Evolutionary conservation across 2,329 filamentous ascomycete species (phyloP), one percentile per base, ranked within the genome.

Genomic region (Metarhizium brunneum): DNA sequence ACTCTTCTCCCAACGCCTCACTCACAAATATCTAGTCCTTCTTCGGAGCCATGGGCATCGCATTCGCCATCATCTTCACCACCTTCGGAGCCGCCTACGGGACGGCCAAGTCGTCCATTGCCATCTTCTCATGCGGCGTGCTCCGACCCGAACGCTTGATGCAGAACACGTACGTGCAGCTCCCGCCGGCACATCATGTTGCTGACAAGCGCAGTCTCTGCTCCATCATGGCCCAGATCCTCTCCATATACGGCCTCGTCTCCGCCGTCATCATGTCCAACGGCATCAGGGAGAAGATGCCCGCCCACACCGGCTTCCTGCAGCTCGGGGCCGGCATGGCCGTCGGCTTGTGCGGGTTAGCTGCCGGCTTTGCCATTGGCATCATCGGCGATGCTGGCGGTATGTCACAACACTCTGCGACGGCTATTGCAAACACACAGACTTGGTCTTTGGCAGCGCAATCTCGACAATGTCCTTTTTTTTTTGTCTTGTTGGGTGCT

Each of bases 11-110:
- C 40, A 6, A 2, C 3, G 8, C 8, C 38, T 40, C 10, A 16
- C 38, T 40, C 38, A 14, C 11, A 40, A 16, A n/a, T 11, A 7
- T 30, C 45, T 30, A 73, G 71, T 70, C 71, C 63, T 73, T 74
- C 63, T 73, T 75, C 59, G 71, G 73, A 42, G 71, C 71, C 48
- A 65, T 75, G 58, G 72, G 72, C 53, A 73, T 71, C 61, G 63
- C 67, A 35, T 68, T 68, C 45, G 71, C 77, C 65, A 79, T 80
- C 57, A 71, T 79, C 65, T 76, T 80, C 69, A 76, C 76, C 62
- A 78, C 76, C 64, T 66, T 80, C 50, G 77, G 73, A 52, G 73
- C 73, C 53, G 68, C 72, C 52, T 76, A 76, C 60, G 73, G 73
- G 52, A 75, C 72, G 40, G 72, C 72, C 54, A 73, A 73, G 59